Base-by-base conservation (phyloP, 768 basidiomycete genomes). In the Termitomyces sp. region DNA sequence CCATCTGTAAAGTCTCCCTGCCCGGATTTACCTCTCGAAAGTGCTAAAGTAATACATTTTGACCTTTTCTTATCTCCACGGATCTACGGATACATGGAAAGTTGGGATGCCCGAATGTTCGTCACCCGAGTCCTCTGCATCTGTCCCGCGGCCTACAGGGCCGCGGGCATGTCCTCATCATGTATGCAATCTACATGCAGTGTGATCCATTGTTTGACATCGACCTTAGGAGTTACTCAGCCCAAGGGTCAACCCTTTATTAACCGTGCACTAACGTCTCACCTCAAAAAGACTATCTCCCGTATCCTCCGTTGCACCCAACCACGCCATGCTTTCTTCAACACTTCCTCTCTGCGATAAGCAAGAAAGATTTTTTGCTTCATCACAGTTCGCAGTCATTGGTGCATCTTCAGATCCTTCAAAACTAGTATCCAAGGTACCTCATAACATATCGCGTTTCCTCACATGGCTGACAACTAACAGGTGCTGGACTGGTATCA, bases 1-100 rank as follows among this genome's bases (percentile, higher is more conserved):
- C 58, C 63, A 63, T 37, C 61, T 75, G 55, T 73, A 61, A 65
- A 20, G 52, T 54, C n/a, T 54, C 33, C 24, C 48, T 36, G 36
- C 37, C 48, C 37, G 36, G 47, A 49, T 41, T 18, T 24, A n/a
- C 41, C 27, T 27, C n/a, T 54, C 37, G 15, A 15, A 50, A 60
- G 44, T 55, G 31, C 47, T 41, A 22, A 50, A 20, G 18, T 41
- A 44, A 56, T 49, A 44, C 4, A 47, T 36, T 41, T 41, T 58
- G 51, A 46, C 15, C 13, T 36, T 54, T 55, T 50, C 42, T 47
- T 45, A 63, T 57, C 57, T 58, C 59, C 59, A 41, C 56, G 59
- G 62, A 58, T 54, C 37, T 47, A 39, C 24, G 47, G 39, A 55
- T 57, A 57, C 36, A 24, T 22, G 24, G 36, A 55, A 45, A 45